Evolutionary conservation across 768 basidiomycete genomes (phyloP).

Genomic region (Termitomyces sp.): DNA sequence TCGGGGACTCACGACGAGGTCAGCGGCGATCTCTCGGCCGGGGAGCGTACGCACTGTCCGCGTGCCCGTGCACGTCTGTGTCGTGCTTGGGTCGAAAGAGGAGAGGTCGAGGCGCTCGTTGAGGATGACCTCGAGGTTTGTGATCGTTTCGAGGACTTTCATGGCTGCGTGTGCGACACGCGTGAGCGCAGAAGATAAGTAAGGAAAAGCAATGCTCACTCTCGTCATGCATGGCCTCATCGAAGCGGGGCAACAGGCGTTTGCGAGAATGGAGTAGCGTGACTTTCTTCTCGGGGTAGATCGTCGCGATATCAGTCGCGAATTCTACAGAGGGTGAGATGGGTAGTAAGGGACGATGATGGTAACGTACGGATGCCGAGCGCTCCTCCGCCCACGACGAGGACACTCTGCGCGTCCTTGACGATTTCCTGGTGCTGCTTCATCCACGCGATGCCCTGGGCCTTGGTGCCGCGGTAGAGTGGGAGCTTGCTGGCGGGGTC

Average conservation of each 20-base stretch:
- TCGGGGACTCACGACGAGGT: constrained; percentile 37
- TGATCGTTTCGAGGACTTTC: constrained; percentile 31
- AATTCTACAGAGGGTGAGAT: constrained; percentile 37
- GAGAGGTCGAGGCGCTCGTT: constrained; percentile 47
- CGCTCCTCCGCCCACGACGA: constrained; percentile 69
- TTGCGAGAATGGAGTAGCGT: constrained; percentile 56
- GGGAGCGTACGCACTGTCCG: constrained; percentile 39
- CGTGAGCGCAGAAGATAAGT: not conserved
- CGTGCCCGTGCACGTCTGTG: not conserved
- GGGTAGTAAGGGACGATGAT: too few relatives aligned
- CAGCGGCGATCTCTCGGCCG: constrained; percentile 45
- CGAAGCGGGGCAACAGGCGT: constrained; percentile 14
- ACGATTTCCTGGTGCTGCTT: constrained; percentile 43
- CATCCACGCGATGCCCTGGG: constrained; percentile 45
- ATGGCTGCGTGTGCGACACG: constrained; percentile 22
- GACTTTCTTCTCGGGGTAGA: constrained; percentile 45
- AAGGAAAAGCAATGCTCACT: not conserved
- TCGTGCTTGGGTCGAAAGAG: constrained; percentile 17
- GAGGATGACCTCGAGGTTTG: constrained; percentile 41
- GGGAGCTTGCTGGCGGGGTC: constrained; percentile 13
- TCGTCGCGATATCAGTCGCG: constrained; percentile 53
- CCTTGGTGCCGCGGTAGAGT: constrained; percentile 37
- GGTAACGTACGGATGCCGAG: constrained; percentile 60
- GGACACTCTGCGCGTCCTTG: constrained; percentile 39
- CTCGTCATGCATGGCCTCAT: constrained; percentile 1